A percentile compares a stretch with the other conserved stretches of the same genome.
These are phyloP conservation scores for Arachnopeziza araneosa DNA, from an alignment of 2,329 filamentous ascomycete genomes.

Conservation along the genomic window DNA sequence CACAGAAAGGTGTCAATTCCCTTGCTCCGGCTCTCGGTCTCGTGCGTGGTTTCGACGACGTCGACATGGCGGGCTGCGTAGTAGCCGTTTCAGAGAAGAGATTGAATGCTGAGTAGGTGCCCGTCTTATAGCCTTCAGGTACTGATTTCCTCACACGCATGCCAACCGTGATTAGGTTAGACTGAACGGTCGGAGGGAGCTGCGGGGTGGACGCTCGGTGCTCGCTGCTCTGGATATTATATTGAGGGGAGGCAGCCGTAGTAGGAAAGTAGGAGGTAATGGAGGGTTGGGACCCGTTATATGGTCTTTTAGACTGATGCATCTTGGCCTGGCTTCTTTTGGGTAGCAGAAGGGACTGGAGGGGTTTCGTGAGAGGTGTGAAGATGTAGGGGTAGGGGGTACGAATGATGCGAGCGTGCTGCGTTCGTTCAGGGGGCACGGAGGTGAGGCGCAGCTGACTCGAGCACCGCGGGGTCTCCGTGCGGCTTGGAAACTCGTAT, in stretches of 20 bases:
- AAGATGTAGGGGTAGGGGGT: not conserved
- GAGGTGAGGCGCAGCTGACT: not conserved
- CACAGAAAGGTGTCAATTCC: constrained; percentile 77
- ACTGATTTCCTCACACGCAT: constrained; percentile 94
- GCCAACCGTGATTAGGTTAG: constrained; percentile 82
- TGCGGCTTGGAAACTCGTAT: not conserved
- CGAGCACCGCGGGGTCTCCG: not conserved
- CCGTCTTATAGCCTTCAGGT: constrained; percentile 89
- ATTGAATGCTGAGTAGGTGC: constrained; percentile 44
- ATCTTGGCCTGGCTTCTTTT: constrained; percentile 9
- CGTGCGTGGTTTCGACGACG: constrained; percentile 8
- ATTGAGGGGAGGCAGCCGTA: constrained; percentile 21
- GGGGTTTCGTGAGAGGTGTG: not conserved
- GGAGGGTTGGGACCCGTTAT: constrained; percentile 50
- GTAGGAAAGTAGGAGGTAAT: constrained; percentile 58
- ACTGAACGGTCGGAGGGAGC: constrained; percentile 55
- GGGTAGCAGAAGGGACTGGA: not conserved
- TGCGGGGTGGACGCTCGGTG: constrained; percentile 13
- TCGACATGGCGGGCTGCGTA: not conserved
- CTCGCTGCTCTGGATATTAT: not conserved
- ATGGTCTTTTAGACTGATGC: constrained; percentile 49
- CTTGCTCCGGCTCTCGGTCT: constrained; percentile 31
- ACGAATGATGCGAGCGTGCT: too few species aligned
- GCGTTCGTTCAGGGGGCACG: not conserved
- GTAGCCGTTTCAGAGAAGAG: constrained; percentile 41